These are phyloP conservation scores for Suillus plorans DNA, from an alignment of 768 basidiomycete genomes.

Conservation along the genomic window DNA sequence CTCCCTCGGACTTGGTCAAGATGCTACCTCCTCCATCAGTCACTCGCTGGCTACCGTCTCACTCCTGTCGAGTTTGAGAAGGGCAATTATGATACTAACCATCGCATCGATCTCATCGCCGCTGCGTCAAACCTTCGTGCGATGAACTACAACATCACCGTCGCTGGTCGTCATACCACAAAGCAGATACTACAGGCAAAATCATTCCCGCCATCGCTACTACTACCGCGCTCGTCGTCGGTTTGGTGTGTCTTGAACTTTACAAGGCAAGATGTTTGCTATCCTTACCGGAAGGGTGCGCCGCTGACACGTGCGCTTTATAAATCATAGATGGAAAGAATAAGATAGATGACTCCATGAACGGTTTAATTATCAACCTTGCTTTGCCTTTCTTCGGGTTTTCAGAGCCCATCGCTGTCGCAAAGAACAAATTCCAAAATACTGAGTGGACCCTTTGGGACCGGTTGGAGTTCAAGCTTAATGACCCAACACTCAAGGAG, in stretches of 20 bases:
- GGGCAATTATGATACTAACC: constrained; percentile 89
- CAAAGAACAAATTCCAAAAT: constrained; percentile 83
- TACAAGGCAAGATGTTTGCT: constrained; percentile 68
- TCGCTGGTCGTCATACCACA: constrained; percentile 87
- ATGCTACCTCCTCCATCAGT: constrained; percentile 86
- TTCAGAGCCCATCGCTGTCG: constrained; percentile 91
- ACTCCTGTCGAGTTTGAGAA: constrained; percentile 98
- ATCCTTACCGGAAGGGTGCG: neutral
- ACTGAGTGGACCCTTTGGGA: constrained; percentile 99
- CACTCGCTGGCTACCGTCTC: constrained; percentile 93
- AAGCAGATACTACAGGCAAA: constrained; percentile 96
- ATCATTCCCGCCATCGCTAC: constrained; percentile 99
- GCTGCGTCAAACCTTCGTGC: constrained; percentile 96
- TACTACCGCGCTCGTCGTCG: constrained; percentile 94
- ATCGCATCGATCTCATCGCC: constrained; percentile 99
- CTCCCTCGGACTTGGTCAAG: constrained; percentile 48
- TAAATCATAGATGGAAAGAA: constrained; percentile 95
- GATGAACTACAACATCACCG: constrained; percentile 86
- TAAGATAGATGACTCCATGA: constrained; percentile 94
- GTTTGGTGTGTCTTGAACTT: constrained; percentile 91
- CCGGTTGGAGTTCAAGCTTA: constrained; percentile 81
- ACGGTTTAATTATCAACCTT: constrained; percentile 90
- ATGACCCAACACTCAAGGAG: constrained; percentile 85
- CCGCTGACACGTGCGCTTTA: neutral
- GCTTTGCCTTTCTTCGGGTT: constrained; percentile 99